Evolutionary conservation across 768 basidiomycete species (phyloP).

Genomic region (Suillus alpinus): DNA sequence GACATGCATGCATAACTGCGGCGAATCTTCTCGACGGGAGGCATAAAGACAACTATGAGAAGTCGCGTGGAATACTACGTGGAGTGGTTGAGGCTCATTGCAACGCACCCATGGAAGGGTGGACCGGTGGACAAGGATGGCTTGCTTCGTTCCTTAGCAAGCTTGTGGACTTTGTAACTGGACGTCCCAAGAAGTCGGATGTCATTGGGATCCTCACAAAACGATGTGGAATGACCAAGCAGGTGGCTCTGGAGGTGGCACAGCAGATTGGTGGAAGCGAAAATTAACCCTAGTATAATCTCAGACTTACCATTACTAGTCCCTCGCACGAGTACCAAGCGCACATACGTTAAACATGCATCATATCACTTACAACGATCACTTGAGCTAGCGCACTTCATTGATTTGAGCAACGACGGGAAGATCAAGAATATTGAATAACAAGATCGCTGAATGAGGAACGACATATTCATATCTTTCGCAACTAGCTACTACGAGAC

Average conservation of each 20-base stretch:
- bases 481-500: not conserved
- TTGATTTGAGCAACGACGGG: not conserved
- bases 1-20: slow-evolving; percentile 43
- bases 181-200: slow-evolving; percentile 17
- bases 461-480: not conserved
- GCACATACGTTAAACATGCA: too few species aligned
- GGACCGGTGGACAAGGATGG: slow-evolving; percentile 18
- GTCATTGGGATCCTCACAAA: slow-evolving; percentile 18
- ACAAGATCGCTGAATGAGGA: not conserved
- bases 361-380: not conserved
- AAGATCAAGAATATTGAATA: not conserved
- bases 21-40: slow-evolving; percentile 17
- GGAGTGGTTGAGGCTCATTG: not conserved
- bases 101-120: not conserved
- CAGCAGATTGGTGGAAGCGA: not conserved
- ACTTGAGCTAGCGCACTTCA: not conserved
- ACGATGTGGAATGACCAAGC: slow-evolving; percentile 23
- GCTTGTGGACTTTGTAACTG: slow-evolving; percentile 16
- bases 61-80: slow-evolving; percentile 24
- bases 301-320: not conserved
- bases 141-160: slow-evolving; percentile 11
- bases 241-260: not conserved
- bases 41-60: slow-evolving; percentile 29
- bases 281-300: not conserved
- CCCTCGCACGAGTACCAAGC: not conserved